These are phyloP conservation scores for Penicillium soppii DNA, from an alignment of 495 filamentous ascomycete genomes.

Conservation along the genomic window DNA sequence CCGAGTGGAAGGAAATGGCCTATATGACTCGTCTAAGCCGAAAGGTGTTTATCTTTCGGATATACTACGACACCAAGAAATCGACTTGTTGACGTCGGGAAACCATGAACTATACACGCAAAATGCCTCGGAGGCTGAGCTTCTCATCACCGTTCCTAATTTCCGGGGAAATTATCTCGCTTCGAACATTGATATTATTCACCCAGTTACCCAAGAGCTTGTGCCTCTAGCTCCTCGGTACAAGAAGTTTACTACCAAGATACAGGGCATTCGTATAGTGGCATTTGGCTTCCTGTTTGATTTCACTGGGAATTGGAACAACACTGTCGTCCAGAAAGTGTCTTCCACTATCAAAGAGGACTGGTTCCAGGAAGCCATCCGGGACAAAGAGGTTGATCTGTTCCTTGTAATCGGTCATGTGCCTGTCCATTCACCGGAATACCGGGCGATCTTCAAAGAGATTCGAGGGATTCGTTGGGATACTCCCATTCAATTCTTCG, in stretches of 20 bases:
- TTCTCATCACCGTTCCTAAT: slow-evolving; percentile 71
- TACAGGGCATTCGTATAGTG: slow-evolving; percentile 76
- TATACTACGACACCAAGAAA: slow-evolving; percentile 75
- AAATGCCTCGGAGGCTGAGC: slow-evolving; percentile 74
- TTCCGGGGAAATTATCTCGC: slow-evolving; percentile 76
- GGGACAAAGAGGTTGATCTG: slow-evolving; percentile 75
- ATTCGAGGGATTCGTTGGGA: slow-evolving; percentile 77
- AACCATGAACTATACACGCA: slow-evolving; percentile 94
- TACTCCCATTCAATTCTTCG: slow-evolving; percentile 89
- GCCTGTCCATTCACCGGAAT: slow-evolving; percentile 75
- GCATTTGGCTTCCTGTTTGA: slow-evolving; percentile 95
- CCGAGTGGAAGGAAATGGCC: slow-evolving; percentile 89
- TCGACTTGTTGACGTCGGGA: slow-evolving; percentile 85
- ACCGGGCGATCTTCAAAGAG: slow-evolving; percentile 68
- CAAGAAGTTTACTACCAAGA: slow-evolving; percentile 85
- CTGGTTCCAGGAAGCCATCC: slow-evolving; percentile 89
- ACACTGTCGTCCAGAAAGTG: slow-evolving; percentile 79
- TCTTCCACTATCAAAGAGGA: slow-evolving; percentile 73
- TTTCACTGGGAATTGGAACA: slow-evolving; percentile 85
- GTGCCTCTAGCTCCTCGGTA: slow-evolving; percentile 80
- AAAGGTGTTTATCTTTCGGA: slow-evolving; percentile 85
- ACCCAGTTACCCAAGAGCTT: slow-evolving; percentile 63
- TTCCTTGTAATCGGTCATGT: slow-evolving; percentile 90
- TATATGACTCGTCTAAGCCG: slow-evolving; percentile 89
- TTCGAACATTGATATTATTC: slow-evolving; percentile 88